Evolutionary conservation across 495 filamentous ascomycete species (phyloP), one percentile per base, ranked within the genome.

Genomic region (Hypoxylon subgilvum): DNA sequence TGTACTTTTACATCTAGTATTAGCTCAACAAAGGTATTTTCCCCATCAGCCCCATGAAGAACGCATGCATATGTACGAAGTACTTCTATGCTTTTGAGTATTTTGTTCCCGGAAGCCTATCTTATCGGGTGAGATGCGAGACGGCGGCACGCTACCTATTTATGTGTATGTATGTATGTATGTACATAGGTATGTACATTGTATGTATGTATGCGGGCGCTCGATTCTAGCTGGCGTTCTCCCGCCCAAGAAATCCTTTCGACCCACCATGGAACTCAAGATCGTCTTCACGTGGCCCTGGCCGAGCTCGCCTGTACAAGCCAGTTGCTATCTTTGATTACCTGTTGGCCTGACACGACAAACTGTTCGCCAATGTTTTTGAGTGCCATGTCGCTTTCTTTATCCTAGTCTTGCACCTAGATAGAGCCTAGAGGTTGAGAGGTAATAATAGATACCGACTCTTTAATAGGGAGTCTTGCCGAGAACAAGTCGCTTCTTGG

Each of bases 201-300:
- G n/a, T n/a, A n/a, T n/a, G n/a, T n/a, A n/a, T n/a, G n/a, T n/a
- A 57, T 63, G 60, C 60, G 47, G 22, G 52, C 53, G 42, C 52
- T 62, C 41, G 27, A 46, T 56, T 35, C 21, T 63, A 22, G 46
- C 35, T 57, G 48, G 28, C 19, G 36, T 46, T 40, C 43, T 58
- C 60, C 41, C 47, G 43, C 58, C 60, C 60, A 63, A 30, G 53
- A 13, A 40, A 58, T 63, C 49, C 38, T 27, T 48, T 45, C 22
- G 42, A 23, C 30, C 41, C 41, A 52, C 42, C 48, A 48, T n/a
- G n/a, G n/a, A n/a, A 17, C 44, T 34, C 47, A 40, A 45, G 44
- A 44, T 46, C 46, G 4, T 19, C 27, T 51, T 52, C 23, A 43
- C 47, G 46, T 9, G 31, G 14, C 21, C 21, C 21, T 10, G 28